These are phyloP conservation scores for Cladosporium sp. DNA, from an alignment of 2,329 filamentous ascomycete genomes.

Conservation along the genomic window DNA sequence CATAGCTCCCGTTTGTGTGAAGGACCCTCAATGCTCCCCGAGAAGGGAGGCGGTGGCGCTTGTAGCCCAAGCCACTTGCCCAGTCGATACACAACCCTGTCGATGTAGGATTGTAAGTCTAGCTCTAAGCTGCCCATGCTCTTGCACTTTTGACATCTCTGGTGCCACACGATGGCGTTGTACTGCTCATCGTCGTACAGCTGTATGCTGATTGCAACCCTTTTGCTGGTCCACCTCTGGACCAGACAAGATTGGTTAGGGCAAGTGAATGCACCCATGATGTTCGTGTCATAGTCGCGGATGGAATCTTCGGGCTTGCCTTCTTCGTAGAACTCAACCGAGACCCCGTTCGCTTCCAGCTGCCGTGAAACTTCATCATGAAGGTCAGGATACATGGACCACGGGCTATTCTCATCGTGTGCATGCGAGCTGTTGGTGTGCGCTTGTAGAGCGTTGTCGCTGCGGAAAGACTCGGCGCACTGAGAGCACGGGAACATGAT, in stretches of 20 bases:
- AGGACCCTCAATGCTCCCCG: not conserved
- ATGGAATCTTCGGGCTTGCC: not conserved
- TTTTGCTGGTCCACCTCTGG: not conserved
- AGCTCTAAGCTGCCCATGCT: not conserved
- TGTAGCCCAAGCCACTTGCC: not conserved
- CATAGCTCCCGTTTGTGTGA: not conserved
- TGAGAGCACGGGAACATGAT: not conserved
- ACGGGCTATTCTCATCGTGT: not conserved
- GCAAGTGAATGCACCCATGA: not conserved
- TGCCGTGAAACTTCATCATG: not conserved
- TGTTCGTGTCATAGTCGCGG: not conserved
- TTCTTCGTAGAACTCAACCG: not conserved
- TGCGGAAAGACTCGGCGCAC: not conserved
- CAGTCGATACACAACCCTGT: not conserved
- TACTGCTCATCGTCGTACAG: not conserved
- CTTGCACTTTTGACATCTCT: not conserved
- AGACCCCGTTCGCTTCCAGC: not conserved
- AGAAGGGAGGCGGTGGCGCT: not conserved
- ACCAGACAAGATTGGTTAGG: not conserved
- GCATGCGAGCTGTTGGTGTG: not conserved
- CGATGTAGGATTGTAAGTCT: not conserved
- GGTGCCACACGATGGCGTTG: not conserved
- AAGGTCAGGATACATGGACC: not conserved
- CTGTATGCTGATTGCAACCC: not conserved
- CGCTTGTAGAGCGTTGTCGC: not conserved